These are phyloP conservation scores for Antrodiella citrinella DNA, from an alignment of 768 basidiomycete genomes.

Conservation along the genomic window DNA sequence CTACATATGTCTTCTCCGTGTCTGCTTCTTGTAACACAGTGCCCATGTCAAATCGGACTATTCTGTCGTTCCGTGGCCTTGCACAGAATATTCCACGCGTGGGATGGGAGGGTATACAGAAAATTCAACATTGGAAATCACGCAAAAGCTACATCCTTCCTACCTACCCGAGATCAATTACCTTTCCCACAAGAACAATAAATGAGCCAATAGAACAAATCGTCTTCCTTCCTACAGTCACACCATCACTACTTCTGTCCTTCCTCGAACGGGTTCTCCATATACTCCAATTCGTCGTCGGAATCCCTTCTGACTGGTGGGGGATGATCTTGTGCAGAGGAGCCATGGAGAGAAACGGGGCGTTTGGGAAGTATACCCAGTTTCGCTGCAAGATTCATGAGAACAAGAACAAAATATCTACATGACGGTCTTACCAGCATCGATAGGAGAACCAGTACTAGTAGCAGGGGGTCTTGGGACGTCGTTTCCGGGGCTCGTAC, in stretches of 20 bases:
- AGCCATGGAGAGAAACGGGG: slow-evolving; percentile 50
- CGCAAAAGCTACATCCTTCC: neutral
- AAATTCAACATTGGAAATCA: too few relatives aligned
- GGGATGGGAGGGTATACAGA: too few relatives aligned
- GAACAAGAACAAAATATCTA: neutral
- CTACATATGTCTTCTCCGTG: too few relatives aligned
- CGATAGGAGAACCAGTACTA: slow-evolving; percentile 16
- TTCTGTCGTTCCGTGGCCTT: too few relatives aligned
- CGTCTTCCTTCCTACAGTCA: too few relatives aligned
- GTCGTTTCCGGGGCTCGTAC: slow-evolving; percentile 14
- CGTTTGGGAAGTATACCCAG: slow-evolving; percentile 67
- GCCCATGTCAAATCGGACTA: too few relatives aligned
- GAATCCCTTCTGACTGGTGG: slow-evolving; percentile 18
- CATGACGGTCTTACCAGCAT: slow-evolving; percentile 17
- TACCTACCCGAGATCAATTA: too few relatives aligned
- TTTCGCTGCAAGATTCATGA: slow-evolving; percentile 35
- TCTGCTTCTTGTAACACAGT: too few relatives aligned
- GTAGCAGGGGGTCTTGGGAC: slow-evolving; percentile 18
- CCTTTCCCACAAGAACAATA: neutral
- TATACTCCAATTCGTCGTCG: slow-evolving; percentile 60
- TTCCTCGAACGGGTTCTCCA: slow-evolving; percentile 72
- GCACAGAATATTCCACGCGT: too few relatives aligned
- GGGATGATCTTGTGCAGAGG: slow-evolving; percentile 18
- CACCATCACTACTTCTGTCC: slow-evolving; percentile 3
- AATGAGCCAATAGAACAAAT: neutral